Percentiles rank a stretch among this genome's conserved stretches.
phyloP scores from a whole-genome alignment of 83 land plant species.

The Picea mariana region DNA sequence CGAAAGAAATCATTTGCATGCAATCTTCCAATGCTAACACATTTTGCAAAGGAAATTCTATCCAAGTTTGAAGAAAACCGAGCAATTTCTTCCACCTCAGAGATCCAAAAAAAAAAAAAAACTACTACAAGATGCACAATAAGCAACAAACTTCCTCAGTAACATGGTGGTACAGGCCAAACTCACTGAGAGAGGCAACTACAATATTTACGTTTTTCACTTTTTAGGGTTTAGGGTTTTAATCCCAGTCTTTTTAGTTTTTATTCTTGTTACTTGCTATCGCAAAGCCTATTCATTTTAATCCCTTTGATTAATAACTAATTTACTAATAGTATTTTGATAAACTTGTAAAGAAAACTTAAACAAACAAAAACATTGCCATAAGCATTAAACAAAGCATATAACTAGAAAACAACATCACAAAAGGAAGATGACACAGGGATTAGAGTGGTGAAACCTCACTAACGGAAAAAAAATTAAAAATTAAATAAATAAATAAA shows the following conservation, averaged over 20 bases:
- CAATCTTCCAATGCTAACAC: not conserved
- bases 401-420: no score
- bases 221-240: not conserved
- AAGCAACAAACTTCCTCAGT: conserved; percentile 52
- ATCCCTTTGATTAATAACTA: no score
- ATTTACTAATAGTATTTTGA: no score
- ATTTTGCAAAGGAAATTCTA: conserved; percentile 43
- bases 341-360: no score
- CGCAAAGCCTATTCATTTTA: not conserved
- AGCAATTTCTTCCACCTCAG: conserved; percentile 29
- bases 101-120: conserved; percentile 40
- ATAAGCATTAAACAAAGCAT: no score
- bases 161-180: conserved; percentile 74
- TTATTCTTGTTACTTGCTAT: not conserved
- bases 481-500: no score
- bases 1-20: not conserved
- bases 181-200: conserved; percentile 42
- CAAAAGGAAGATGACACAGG: no score
- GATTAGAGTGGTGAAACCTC: no score
- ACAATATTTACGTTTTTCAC: conserved; percentile 24
- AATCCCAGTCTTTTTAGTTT: not conserved
- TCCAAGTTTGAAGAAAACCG: conserved; percentile 58
- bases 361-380: no score
- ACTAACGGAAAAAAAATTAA: no score
- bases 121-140: conserved; percentile 47